Evolutionary conservation across 2,329 filamentous ascomycete genomes (phyloP).

Genomic region (Ophiostoma novo-ulmi): DNA sequence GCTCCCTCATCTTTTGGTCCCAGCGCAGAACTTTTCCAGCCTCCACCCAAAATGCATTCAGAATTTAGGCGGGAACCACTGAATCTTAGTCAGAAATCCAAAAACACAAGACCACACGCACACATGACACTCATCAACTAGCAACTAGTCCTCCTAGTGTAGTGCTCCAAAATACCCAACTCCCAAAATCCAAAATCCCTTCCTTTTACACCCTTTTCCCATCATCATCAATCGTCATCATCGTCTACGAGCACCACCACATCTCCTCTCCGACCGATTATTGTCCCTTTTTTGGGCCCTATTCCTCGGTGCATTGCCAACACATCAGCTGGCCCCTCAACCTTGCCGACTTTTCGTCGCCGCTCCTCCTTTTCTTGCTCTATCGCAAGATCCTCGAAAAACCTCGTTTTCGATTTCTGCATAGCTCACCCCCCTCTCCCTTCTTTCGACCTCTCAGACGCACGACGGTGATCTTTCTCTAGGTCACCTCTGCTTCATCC

Average conservation of each 20-base stretch:
- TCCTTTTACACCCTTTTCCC: slow-evolving; percentile 20
- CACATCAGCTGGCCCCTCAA: slow-evolving; percentile 17
- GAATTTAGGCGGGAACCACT: neutral
- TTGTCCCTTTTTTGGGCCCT: slow-evolving; percentile 19
- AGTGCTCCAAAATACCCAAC: slow-evolving; percentile 14
- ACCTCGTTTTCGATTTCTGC: slow-evolving; percentile 15
- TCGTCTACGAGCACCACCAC: slow-evolving; percentile 14
- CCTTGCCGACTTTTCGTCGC: slow-evolving; percentile 12
- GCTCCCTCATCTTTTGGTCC: neutral
- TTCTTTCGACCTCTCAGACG: neutral
- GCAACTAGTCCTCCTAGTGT: neutral
- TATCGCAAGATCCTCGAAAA: slow-evolving; percentile 20
- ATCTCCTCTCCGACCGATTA: slow-evolving; percentile 15
- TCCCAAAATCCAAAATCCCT: slow-evolving; percentile 20
- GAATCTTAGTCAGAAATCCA: slow-evolving; percentile 22
- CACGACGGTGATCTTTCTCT: slow-evolving; percentile 12
- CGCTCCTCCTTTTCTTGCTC: slow-evolving; percentile 12
- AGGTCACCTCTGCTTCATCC: slow-evolving; percentile 8
- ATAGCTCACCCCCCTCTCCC: slow-evolving; percentile 6
- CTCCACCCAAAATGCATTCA: slow-evolving; percentile 17
- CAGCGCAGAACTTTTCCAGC: slow-evolving; percentile 25
- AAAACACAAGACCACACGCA: slow-evolving; percentile 22
- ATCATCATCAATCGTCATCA: slow-evolving; percentile 21
- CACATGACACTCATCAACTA: slow-evolving; percentile 19
- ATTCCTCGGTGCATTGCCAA: slow-evolving; percentile 21